Conservation (phyloP, 2,329 filamentous ascomycete species). For the Claviceps cyperi region DNA sequence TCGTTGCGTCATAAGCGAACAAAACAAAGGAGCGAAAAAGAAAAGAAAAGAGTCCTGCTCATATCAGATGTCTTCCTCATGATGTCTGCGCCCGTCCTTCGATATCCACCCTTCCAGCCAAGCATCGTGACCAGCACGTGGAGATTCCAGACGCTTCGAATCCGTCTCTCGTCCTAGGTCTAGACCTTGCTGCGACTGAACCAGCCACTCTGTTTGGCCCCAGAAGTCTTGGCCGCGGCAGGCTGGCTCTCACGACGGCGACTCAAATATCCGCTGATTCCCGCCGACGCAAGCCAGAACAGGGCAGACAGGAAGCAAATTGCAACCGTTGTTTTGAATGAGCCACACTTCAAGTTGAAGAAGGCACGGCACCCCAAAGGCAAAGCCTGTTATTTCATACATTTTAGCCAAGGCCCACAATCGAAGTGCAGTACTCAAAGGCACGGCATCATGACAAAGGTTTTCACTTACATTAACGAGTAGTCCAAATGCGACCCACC, state of each 20-base stretch:
- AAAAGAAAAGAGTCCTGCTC: not conserved
- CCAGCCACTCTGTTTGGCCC: slow-evolving; percentile 19
- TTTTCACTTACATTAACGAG: slow-evolving; percentile 40
- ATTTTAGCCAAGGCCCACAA: not conserved
- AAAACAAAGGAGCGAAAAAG: not conserved
- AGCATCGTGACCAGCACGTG: not conserved
- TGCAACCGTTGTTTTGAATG: slow-evolving; percentile 57
- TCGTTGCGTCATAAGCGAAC: not conserved
- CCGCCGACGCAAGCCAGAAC: slow-evolving; percentile 51
- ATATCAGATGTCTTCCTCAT: not conserved
- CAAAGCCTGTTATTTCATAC: slow-evolving; percentile 19
- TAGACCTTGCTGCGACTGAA: slow-evolving; percentile 29
- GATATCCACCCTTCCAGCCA: no score
- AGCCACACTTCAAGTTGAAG: slow-evolving; percentile 50
- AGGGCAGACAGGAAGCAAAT: slow-evolving; percentile 59
- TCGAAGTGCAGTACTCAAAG: not conserved
- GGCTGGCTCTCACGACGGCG: slow-evolving; percentile 23
- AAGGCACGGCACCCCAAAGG: slow-evolving; percentile 37
- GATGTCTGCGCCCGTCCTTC: not conserved
- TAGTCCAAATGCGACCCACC: slow-evolving; percentile 57
- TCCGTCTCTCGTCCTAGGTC: slow-evolving; percentile 18
- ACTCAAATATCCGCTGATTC: slow-evolving; percentile 43
- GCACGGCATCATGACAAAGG: not conserved
- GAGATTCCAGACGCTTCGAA: not conserved
- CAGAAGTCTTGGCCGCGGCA: slow-evolving; percentile 18